Evolutionary conservation across 1,139 yeast genomes (phyloP).

Genomic region (Pneumocystis jirovecii): DNA sequence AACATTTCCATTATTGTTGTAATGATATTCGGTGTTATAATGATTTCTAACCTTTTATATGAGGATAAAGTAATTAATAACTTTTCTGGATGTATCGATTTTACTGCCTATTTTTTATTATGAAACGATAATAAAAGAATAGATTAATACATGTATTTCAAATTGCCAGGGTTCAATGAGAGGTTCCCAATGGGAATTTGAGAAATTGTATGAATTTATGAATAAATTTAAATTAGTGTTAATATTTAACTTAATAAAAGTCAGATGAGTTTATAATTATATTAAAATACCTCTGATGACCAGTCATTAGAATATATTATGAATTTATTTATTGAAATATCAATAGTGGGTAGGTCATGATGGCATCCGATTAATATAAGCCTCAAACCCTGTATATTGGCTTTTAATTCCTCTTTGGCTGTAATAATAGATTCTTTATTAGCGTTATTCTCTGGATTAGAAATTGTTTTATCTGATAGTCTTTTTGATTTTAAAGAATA

Average conservation of each 20-base stretch:
- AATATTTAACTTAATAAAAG: conserved; percentile 35
- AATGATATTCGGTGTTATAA: conserved; percentile 61
- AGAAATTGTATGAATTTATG: conserved; percentile 73
- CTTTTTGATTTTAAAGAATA: neutral
- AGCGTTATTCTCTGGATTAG: neutral
- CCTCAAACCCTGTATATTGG: conserved; percentile 67
- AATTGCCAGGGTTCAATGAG: conserved; percentile 78
- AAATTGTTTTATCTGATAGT: neutral
- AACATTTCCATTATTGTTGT: conserved; percentile 28
- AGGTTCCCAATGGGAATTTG: conserved; percentile 95
- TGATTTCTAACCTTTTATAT: conserved; percentile 60
- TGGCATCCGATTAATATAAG: conserved; percentile 83
- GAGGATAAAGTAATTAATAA: conserved; percentile 54
- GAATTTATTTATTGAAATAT: conserved; percentile 64
- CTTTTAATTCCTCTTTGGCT: conserved; percentile 47
- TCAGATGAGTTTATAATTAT: neutral
- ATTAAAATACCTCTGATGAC: conserved; percentile 49
- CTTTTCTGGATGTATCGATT: conserved; percentile 25
- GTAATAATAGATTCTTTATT: conserved; percentile 5
- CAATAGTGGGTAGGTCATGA: conserved; percentile 83
- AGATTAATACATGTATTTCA: conserved; percentile 44
- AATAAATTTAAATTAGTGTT: conserved; percentile 54
- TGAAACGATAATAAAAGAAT: conserved; percentile 3
- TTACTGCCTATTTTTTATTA: conserved; percentile 13
- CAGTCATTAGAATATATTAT: conserved; percentile 62